Base-by-base conservation (phyloP, 192 early-diverging fungal species). In the Powellomyces hirtus region DNA sequence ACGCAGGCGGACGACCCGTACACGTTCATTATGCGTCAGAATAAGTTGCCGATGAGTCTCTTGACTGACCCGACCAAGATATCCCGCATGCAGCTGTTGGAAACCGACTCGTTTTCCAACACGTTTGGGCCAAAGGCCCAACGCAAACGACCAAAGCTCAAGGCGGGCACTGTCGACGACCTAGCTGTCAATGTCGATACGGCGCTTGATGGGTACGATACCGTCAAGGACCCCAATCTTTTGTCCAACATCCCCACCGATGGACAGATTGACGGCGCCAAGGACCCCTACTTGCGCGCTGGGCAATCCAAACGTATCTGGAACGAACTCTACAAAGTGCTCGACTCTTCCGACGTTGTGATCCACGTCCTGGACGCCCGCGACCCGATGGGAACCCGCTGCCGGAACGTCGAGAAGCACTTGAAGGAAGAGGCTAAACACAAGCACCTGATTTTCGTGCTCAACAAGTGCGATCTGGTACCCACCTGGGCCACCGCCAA, bases 401-500 rank as follows among this genome's bases (percentile, higher is more conserved):
- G 97, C 81, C 79, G 77, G 6, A 92, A 89, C 59, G 94, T 99
- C 6, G 96, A 98, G 74, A 88, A 89, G 71, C 91, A 92, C 67
- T 76, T 99, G 20, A 90, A 91, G 74, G 90, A 94, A 59, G 97
- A 99, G 72, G 92, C 89, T 20, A 85, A 87, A 35, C 95, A 98
- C 84, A 99, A 99, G 81, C 96, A 99, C 66, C 61, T 99, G 62
- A 84, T 98, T 29, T 99, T 91, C 75, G 84, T 99, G 24, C 83
- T 99, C 34, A 99, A 99, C 87, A 99, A 99, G 81, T 96, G 94
- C 66, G 97, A 99, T 82, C 79, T 99, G 64, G 94, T 99, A 4
- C 97, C 97, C 20, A 97, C 96, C 24, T 99, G 97, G 97, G 94
- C 94, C 22, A 98, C 97, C 33, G 90, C 89, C 16, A 91, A 91